Evolutionary conservation across 2,329 filamentous ascomycete genomes (phyloP).

Genomic region (Aspergillus pseudonomiae): DNA sequence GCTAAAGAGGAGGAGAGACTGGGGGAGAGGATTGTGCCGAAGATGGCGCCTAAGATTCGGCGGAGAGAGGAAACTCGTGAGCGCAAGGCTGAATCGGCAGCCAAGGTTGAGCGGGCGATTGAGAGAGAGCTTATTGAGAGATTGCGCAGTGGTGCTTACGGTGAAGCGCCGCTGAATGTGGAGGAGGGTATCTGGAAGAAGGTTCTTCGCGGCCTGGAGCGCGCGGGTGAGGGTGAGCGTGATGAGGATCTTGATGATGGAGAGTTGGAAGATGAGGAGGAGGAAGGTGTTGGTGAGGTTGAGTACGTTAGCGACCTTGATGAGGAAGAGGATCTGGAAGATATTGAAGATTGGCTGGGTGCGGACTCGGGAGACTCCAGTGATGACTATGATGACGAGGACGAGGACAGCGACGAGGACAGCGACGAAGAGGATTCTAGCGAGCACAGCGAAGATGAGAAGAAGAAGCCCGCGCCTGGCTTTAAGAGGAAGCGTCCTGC

Average conservation of each 20-base stretch:
- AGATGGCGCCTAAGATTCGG: conserved; percentile 86
- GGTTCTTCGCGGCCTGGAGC: conserved; percentile 87
- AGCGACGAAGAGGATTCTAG: conserved; percentile 42
- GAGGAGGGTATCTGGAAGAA: conserved; percentile 97
- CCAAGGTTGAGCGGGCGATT: conserved; percentile 94
- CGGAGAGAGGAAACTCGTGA: conserved; percentile 75
- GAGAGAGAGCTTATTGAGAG: conserved; percentile 93
- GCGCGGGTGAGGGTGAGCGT: conserved; percentile 76
- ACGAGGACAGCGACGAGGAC: conserved; percentile 55
- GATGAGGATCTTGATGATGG: conserved; percentile 90
- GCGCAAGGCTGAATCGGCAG: conserved; percentile 76
- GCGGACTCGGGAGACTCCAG: conserved; percentile 62
- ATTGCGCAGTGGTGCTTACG: conserved; percentile 88
- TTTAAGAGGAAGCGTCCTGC: conserved; percentile 61
- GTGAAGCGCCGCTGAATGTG: conserved; percentile 90
- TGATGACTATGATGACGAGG: conserved; percentile 51
- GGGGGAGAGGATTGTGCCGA: conserved; percentile 84
- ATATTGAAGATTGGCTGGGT: conserved; percentile 95
- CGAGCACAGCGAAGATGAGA: conserved; percentile 50
- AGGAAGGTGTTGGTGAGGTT: conserved; percentile 74
- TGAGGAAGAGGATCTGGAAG: conserved; percentile 80
- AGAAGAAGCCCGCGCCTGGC: conserved; percentile 48
- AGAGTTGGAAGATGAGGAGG: conserved; percentile 69
- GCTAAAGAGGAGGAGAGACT: conserved; percentile 87
- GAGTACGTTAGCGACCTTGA: conserved; percentile 94